These are phyloP conservation scores for Chrysoporthe cubensis DNA, from an alignment of 2,329 filamentous ascomycete genomes.

Conservation along the genomic window DNA sequence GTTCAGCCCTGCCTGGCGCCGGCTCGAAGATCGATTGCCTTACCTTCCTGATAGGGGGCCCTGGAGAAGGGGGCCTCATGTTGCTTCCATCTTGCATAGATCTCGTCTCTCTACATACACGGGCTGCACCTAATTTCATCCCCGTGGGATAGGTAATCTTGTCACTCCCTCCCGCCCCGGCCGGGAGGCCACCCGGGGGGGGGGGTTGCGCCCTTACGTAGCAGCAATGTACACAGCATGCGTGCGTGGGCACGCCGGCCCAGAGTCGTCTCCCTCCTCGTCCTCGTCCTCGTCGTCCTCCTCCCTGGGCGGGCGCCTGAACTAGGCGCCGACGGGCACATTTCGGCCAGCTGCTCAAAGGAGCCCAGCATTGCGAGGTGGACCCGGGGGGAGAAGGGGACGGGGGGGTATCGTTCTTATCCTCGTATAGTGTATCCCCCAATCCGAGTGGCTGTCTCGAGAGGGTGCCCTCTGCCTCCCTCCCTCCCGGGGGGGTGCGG, in stretches of 20 bases:
- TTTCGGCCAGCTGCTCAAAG: not conserved
- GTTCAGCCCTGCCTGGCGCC: not conserved
- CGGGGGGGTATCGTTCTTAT: not conserved
- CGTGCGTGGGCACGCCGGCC: not conserved
- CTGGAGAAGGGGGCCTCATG: not conserved
- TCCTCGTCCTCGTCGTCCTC: too few species aligned
- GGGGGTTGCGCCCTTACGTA: too few species aligned
- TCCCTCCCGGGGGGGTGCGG: not conserved
- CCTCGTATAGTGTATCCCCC: not conserved
- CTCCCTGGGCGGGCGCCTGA: not conserved
- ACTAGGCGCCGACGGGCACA: not conserved
- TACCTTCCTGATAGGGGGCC: conserved; percentile 10
- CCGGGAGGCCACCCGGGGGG: conserved; percentile 23
- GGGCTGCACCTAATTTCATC: conserved; percentile 22
- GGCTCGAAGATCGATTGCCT: not conserved
- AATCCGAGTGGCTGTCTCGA: not conserved
- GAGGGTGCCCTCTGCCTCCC: too few species aligned
- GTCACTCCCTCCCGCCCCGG: not conserved
- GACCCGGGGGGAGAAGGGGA: not conserved
- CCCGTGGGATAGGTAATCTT: conserved; percentile 5
- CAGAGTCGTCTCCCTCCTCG: too few species aligned
- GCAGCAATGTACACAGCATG: too few species aligned
- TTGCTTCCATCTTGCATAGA: conserved; percentile 26
- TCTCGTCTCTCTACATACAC: conserved; percentile 24
- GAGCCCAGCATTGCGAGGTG: not conserved